Percentiles rank a stretch among this genome's conserved stretches.
These are phyloP conservation scores for Tolypocladium endophyticum DNA, from an alignment of 2,329 filamentous ascomycete genomes.

Conservation along the genomic window DNA sequence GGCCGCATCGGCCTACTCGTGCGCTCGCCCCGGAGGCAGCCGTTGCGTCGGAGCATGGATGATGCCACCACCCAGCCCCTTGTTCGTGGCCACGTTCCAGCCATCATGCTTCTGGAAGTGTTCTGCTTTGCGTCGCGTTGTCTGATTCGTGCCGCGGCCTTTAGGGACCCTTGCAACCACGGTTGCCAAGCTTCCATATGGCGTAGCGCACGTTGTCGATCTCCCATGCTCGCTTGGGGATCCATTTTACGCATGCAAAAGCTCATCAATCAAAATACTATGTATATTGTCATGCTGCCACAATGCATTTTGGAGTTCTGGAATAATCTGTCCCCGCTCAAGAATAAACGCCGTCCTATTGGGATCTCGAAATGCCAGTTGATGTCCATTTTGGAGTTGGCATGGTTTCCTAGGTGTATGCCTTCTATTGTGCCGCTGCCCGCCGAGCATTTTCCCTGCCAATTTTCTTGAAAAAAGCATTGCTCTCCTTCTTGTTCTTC, in stretches of 20 bases:
- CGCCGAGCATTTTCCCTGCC: conserved; percentile 28
- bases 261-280: background rate
- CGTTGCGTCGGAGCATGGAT: background rate
- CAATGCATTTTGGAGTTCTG: background rate
- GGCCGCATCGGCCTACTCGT: background rate
- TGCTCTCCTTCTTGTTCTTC: conserved; percentile 27
- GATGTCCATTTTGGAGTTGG: background rate
- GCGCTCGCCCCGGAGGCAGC: background rate
- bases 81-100: background rate
- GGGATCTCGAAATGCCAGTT: background rate
- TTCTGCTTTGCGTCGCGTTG: background rate
- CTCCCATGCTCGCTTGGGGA: background rate
- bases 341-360: background rate
- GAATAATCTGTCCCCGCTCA: background rate
- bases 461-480: conserved; percentile 31
- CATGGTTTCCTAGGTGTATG: background rate
- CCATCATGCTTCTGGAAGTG: background rate
- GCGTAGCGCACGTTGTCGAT: background rate
- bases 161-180: background rate
- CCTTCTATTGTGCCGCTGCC: conserved; percentile 16
- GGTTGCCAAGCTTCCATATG: background rate
- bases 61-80: background rate
- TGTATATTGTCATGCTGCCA: background rate
- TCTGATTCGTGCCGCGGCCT: background rate
- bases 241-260: background rate